Conservation (phyloP, 768 basidiomycete species). For the Lentinula boryana region DNA sequence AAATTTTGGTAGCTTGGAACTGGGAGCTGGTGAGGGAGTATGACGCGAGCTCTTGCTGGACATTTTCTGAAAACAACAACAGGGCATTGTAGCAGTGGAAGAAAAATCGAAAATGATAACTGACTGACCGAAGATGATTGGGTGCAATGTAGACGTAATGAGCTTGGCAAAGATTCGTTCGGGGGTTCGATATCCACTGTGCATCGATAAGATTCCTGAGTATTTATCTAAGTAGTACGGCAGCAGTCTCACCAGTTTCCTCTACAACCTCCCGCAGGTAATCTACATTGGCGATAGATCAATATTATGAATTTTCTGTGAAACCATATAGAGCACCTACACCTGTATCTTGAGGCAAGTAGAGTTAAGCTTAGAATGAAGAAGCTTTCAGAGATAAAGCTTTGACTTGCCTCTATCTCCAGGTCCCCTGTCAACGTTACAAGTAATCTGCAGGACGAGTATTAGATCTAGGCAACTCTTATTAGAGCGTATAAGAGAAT, state of each 20-base stretch:
- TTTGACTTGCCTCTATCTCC: neutral
- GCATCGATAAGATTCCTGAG: conserved; percentile 1
- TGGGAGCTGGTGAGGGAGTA: conserved; percentile 33
- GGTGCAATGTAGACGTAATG: conserved; percentile 5
- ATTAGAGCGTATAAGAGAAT: neutral
- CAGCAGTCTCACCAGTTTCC: neutral
- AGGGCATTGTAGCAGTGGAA: conserved; percentile 1
- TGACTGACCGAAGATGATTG: conserved; percentile 2
- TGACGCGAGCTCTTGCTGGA: conserved; percentile 39
- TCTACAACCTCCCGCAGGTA: neutral
- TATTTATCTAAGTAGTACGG: neutral
- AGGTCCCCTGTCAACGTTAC: neutral
- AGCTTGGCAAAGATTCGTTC: neutral
- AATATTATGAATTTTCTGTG: neutral
- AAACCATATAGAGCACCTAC: neutral
- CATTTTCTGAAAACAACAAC: conserved; percentile 24
- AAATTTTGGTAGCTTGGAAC: conserved; percentile 61
- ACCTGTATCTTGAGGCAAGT: neutral
- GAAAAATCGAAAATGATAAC: neutral
- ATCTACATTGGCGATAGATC: neutral
- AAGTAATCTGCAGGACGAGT: neutral
- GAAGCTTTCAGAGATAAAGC: neutral
- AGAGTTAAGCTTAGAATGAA: neutral
- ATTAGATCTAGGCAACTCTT: neutral
- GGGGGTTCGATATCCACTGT: neutral